Evolutionary conservation across 1,284 basidiomycete species (phyloP).

Genomic region (Fistulina hepatica): DNA sequence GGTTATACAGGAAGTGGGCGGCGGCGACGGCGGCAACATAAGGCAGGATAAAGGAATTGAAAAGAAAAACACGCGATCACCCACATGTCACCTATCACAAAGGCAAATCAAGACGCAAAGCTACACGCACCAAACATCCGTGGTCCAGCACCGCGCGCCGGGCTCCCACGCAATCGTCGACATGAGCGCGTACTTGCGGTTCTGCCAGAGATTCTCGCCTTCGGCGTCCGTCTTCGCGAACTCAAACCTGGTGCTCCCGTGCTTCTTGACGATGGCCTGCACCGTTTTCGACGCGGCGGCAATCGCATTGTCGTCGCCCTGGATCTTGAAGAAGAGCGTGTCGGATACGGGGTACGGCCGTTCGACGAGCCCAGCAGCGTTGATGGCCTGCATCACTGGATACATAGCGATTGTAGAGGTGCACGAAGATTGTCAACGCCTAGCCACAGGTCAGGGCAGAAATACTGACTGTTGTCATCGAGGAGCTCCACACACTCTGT

Average conservation of each 20-base stretch:
- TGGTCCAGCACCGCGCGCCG: slow-evolving; percentile 68
- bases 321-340: slow-evolving; percentile 86
- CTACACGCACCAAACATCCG: slow-evolving; percentile 76
- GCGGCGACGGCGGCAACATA: slow-evolving; percentile 21
- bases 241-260: slow-evolving; percentile 61
- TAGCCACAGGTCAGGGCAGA: background rate
- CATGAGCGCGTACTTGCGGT: slow-evolving; percentile 77
- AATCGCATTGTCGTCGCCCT: slow-evolving; percentile 58
- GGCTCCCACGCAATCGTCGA: slow-evolving; percentile 58
- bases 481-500: slow-evolving; percentile 76
- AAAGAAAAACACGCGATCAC: too few relatives aligned
- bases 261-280: slow-evolving; percentile 49
- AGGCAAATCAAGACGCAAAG: background rate
- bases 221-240: slow-evolving; percentile 72
- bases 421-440: background rate
- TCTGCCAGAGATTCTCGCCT: slow-evolving; percentile 78
- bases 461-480: slow-evolving; percentile 51
- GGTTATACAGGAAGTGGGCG: background rate
- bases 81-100: too few relatives aligned
- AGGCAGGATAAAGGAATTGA: background rate
- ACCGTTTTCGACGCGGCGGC: slow-evolving; percentile 51
- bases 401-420: background rate
- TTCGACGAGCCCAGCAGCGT: slow-evolving; percentile 46
- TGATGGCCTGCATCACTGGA: slow-evolving; percentile 71
- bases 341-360: slow-evolving; percentile 62